Conservation (phyloP, 2,329 filamentous ascomycete genomes). For the Zopfia rhizophila region DNA sequence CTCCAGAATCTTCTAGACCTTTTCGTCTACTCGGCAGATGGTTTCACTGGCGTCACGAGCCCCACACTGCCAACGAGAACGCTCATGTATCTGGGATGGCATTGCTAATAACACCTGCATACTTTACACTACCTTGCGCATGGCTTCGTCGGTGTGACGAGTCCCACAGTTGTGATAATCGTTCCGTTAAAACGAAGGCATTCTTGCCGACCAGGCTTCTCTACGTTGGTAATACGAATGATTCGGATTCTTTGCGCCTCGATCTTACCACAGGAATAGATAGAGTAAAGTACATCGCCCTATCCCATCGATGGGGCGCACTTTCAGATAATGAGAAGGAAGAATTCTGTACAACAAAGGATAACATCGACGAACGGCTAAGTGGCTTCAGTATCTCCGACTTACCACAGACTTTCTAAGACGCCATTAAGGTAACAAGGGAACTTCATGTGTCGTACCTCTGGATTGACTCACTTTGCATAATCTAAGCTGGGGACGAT, state of each 20-base stretch:
- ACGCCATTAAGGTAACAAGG: slow-evolving; percentile 12
- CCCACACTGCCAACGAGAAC: too few relatives aligned
- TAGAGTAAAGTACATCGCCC: slow-evolving; percentile 3
- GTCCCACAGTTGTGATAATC: neutral
- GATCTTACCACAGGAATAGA: neutral
- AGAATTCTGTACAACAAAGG: slow-evolving; percentile 1
- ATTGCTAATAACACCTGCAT: too few relatives aligned
- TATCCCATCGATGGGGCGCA: slow-evolving; percentile 8
- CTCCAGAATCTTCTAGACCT: slow-evolving; percentile 17
- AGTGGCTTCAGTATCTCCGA: slow-evolving; percentile 3
- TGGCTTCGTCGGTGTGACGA: slow-evolving; percentile 6
- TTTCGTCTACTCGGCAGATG: too few relatives aligned
- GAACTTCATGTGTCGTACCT: slow-evolving; percentile 8
- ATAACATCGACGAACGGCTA: neutral
- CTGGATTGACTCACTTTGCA: slow-evolving; percentile 18
- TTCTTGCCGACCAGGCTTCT: slow-evolving; percentile 4
- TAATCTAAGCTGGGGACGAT: too few relatives aligned
- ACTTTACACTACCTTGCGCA: neutral
- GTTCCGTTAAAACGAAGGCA: neutral
- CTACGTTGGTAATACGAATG: neutral
- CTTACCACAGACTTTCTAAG: slow-evolving; percentile 12
- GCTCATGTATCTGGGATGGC: too few relatives aligned
- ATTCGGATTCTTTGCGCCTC: neutral
- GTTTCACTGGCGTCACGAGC: too few relatives aligned
- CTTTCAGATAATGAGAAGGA: neutral